Percentiles rank a stretch among this genome's conserved stretches.
These are phyloP conservation scores for Tuber microsphaerosporum DNA, from an alignment of 495 filamentous ascomycete genomes.

Conservation along the genomic window DNA sequence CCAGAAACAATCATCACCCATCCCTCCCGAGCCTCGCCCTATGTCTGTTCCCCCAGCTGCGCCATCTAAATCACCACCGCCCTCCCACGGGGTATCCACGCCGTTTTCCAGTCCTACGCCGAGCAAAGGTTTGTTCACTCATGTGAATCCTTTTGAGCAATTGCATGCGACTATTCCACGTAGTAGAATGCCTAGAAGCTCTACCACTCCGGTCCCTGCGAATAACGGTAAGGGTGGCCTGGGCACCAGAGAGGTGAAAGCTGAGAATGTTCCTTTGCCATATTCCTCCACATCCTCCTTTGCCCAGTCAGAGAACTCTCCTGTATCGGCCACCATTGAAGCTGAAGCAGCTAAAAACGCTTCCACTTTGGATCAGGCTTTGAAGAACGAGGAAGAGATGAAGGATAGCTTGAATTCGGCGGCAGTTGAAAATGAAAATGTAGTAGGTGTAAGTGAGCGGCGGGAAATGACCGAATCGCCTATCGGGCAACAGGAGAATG, in stretches of 20 bases:
- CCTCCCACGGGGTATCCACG: conserved; percentile 18
- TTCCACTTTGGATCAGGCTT: conserved; percentile 41
- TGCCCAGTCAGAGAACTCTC: conserved; percentile 43
- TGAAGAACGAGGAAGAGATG: conserved; percentile 48
- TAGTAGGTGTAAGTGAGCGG: conserved; percentile 4
- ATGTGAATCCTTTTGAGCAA: conserved; percentile 74
- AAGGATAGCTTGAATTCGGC: background rate
- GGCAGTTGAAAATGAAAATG: conserved; percentile 44
- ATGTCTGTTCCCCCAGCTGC: conserved; percentile 30
- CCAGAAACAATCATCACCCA: background rate
- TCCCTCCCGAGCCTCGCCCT: conserved; percentile 21
- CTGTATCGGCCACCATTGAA: conserved; percentile 36
- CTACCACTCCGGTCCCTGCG: conserved; percentile 23
- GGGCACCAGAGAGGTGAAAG: conserved; percentile 30
- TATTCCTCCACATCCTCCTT: conserved; percentile 42
- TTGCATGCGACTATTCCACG: conserved; percentile 60
- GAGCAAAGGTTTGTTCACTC: conserved; percentile 56
- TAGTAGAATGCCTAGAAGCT: conserved; percentile 48
- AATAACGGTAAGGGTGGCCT: conserved; percentile 33
- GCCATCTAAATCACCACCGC: conserved; percentile 25
- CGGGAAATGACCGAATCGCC: conserved; percentile 18
- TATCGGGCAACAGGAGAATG: background rate
- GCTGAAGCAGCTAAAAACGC: conserved; percentile 43
- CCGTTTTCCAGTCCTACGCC: conserved; percentile 34
- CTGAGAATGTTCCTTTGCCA: conserved; percentile 37